These are phyloP conservation scores for Penicillium mononematosum DNA, from an alignment of 495 filamentous ascomycete genomes.

Conservation along the genomic window DNA sequence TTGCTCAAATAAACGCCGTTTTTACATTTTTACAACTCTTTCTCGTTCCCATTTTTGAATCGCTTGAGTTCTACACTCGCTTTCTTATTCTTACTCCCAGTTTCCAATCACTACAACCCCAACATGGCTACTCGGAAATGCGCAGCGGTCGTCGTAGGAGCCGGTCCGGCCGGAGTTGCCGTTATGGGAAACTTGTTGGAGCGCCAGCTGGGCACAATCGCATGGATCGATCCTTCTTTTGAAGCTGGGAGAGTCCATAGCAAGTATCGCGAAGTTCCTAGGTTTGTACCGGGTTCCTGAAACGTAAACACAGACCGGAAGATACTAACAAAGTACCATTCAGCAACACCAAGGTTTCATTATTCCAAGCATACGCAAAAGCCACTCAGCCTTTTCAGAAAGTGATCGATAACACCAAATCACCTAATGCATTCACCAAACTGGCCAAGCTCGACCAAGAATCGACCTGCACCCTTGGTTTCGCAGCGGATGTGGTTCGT, in stretches of 20 bases:
- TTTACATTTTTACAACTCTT: conserved; percentile 1
- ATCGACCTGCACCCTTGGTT: conserved; percentile 51
- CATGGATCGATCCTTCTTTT: conserved; percentile 56
- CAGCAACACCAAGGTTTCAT: conserved; percentile 52
- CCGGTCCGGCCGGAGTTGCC: conserved; percentile 56
- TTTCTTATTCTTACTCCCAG: background rate
- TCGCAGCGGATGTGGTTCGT: conserved; percentile 54
- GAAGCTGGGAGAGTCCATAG: conserved; percentile 51
- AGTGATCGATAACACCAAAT: conserved; percentile 43
- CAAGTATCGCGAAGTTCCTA: conserved; percentile 58
- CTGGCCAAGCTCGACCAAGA: conserved; percentile 54
- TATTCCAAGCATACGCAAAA: conserved; percentile 52
- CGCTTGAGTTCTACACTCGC: background rate
- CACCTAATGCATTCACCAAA: conserved; percentile 52
- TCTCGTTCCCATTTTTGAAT: conserved; percentile 8
- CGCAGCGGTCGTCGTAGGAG: conserved; percentile 56
- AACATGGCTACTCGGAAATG: conserved; percentile 41
- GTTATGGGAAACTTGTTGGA: conserved; percentile 57
- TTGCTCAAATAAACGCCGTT: conserved; percentile 26
- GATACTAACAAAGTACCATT: conserved; percentile 14
- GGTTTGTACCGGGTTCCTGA: conserved; percentile 32
- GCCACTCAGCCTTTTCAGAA: conserved; percentile 49
- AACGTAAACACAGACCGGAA: background rate
- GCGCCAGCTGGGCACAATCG: conserved; percentile 46
- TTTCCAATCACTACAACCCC: background rate